Base-by-base conservation (phyloP, 1,139 yeast genomes). In the Scheffersomyces illinoinensis region DNA sequence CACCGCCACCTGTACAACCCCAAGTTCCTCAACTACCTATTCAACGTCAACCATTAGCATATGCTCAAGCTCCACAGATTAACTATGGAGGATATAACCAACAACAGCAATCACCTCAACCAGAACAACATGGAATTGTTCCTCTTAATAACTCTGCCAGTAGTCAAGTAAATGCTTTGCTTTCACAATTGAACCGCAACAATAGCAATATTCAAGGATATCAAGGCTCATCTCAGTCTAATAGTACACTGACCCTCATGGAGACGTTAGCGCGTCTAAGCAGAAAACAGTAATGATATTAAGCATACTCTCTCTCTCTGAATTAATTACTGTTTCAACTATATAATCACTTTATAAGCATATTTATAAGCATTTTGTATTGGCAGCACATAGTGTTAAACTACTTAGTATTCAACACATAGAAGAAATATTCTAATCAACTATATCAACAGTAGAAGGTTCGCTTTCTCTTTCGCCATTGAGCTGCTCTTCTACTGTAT, bases 241-340 rank as follows among this genome's bases (percentile, higher is more conserved):
- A 53, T 48, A 52, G 59, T 39, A 56, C 67, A 8, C 66, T 67
- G 57, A 68, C 76, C 4, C 68, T 77, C 56, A 71, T 76, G 77
- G 82, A 78, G 18, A 77, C 81, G 21, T 72, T 78, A 59, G 76
- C 81, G 4, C 71, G 76, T 61, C 71, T 78, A 56, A 66, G 66
- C 43, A 61, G 64, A 50, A 61, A 65, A 59, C 66, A 60, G 33
- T 21, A 20, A 24, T 18, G 39, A 43, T 47, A 51, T 17, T 53
- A 19, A 48, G 26, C 26, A 24, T 48, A 24, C 51, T 48, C 51
- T 24, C 17, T 48, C 24, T 48, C 51, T 48, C 6, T 49, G 24
- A 49, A 49, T 6, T 20, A 49, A 49, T 6, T 20, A 20, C 21
- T 39, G 33, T 39, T 47, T 46, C 33, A 39, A 52, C 26, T 19